Evolutionary conservation across 2,329 filamentous ascomycete genomes (phyloP), one percentile per base, ranked within the genome.

Genomic region (Claviceps purpurea): DNA sequence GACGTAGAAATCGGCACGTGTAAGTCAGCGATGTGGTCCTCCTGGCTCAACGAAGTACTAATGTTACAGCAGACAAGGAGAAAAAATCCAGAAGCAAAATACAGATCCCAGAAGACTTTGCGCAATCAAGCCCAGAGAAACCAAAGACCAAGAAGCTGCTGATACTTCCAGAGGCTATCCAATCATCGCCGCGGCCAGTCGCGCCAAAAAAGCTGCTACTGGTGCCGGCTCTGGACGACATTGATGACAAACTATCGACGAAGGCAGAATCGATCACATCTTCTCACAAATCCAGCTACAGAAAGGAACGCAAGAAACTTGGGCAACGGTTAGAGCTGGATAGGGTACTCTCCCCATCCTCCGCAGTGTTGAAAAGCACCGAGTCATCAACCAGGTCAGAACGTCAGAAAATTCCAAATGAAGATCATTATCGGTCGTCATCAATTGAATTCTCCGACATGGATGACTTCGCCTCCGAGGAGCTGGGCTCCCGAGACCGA

Each of bases 341-440:
- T 34, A 47, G 47, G 20, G 45, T 55, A 8, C 52, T 55, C 5
- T 55, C 58, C 1, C 55, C 61, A 2, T 50, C 56, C 5, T 53
- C 39, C 3, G 54, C 59, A 10, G 53, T 57, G 1, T 62, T 62
- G 47, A 58, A 56, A 39, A 47, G 61, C 34, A 59, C 62, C 3
- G 48, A 48, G 10, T 46, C 54, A 7, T 49, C 58, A 34, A 51
- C 55, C 14, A 45, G 55, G 8, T 49, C 59, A 14, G 47, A 51
- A 20, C 30, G n/a, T n/a, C 50, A n/a, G 16, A 26, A 20, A 4
- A 10, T 18, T 2, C 30, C 24, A 16, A 37, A 34, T 1, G 38
- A 24, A 13, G 14, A 47, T n/a, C 7, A 26, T 34, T 50, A 48
- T 18, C 11, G 8, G 6, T 34, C 46, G 3, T 26, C 41, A 14